Percentiles rank a stretch among this genome's conserved stretches.
Conservation (phyloP, 352 stramenopile genomes). For the Phytophthora capsici region DNA sequence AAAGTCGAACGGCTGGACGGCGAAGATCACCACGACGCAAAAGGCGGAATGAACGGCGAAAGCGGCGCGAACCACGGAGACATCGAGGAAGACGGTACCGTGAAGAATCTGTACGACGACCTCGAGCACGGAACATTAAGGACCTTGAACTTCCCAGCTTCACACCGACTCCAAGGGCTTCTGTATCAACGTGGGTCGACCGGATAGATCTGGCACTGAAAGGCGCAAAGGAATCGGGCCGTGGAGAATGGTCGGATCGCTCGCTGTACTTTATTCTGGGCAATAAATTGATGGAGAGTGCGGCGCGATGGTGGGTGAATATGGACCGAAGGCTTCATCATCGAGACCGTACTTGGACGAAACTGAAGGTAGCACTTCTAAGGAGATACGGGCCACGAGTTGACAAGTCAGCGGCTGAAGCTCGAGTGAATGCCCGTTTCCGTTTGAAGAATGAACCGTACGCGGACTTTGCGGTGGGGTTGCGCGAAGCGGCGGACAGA, state of each 20-base stretch:
- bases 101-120: too few species aligned
- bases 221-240: not conserved
- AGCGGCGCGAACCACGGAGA: too few species aligned
- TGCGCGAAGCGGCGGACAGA: not conserved
- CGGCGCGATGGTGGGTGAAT: constrained; percentile 1
- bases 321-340: not conserved
- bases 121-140: too few species aligned
- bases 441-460: not conserved
- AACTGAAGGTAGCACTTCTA: constrained; percentile 5
- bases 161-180: not conserved
- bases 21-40: too few species aligned
- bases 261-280: constrained; percentile 4
- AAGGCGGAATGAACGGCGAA: too few species aligned
- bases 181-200: not conserved
- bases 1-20: too few species aligned
- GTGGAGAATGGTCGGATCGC: not conserved
- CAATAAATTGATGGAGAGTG: constrained; percentile 3
- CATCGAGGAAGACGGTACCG: too few species aligned
- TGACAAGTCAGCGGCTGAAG: not conserved
- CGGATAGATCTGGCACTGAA: not conserved
- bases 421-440: not conserved
- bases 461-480: not conserved
- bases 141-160: too few species aligned
- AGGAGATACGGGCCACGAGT: not conserved
- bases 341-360: not conserved